Conservation (phyloP, 2,329 filamentous ascomycete genomes). For the Microsporum audouinii region DNA sequence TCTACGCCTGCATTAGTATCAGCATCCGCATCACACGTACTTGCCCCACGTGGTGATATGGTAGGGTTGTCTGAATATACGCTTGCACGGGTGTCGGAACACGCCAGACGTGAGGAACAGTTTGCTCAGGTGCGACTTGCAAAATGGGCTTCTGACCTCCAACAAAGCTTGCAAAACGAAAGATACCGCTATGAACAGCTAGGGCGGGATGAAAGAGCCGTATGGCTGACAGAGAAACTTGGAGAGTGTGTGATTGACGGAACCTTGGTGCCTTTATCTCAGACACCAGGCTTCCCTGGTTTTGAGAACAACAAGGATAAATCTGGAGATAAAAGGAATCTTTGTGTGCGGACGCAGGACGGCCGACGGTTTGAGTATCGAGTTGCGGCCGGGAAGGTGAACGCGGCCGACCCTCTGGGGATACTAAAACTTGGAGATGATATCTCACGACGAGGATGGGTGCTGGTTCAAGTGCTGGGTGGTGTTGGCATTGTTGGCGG, state of each 20-base stretch:
- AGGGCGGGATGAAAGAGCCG: constrained; percentile 50
- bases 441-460: constrained; percentile 52
- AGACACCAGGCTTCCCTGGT: constrained; percentile 23
- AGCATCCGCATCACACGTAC: constrained; percentile 20
- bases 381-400: constrained; percentile 24
- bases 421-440: constrained; percentile 58
- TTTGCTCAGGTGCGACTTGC: constrained; percentile 60
- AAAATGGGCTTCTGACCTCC: constrained; percentile 72
- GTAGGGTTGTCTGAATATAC: constrained; percentile 41
- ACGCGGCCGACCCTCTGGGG: constrained; percentile 66
- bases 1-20: constrained; percentile 16
- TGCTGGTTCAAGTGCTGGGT: constrained; percentile 62
- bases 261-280: constrained; percentile 44
- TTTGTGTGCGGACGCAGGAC: constrained; percentile 19
- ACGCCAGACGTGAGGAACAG: constrained; percentile 49
- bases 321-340: constrained; percentile 14
- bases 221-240: constrained; percentile 57
- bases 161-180: constrained; percentile 63
- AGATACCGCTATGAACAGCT: constrained; percentile 56
- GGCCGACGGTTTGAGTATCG: constrained; percentile 25
- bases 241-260: constrained; percentile 58
- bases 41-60: constrained; percentile 16
- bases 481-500: constrained; percentile 64
- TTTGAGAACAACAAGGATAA: constrained; percentile 16
- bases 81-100: constrained; percentile 49